A percentile compares a stretch with the other conserved stretches of the same genome.
phyloP scores from a whole-genome alignment of 2,329 filamentous ascomycete species.

The Aspergillus eucalypticola region DNA sequence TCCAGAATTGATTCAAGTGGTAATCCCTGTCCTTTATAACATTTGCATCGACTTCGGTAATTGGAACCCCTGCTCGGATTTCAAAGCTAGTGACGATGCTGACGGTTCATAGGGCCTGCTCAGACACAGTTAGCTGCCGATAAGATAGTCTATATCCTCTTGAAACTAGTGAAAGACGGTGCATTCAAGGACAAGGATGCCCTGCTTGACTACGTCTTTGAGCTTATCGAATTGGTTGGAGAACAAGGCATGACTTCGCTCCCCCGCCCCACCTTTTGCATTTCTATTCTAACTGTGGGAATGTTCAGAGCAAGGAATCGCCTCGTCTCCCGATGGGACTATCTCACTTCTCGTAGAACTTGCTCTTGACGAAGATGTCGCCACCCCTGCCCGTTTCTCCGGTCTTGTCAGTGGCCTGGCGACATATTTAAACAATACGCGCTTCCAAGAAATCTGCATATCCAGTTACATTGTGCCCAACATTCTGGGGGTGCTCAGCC shows the following conservation, averaged over 20 bases:
- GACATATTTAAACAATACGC: conserved; percentile 39
- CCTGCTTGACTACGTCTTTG: conserved; percentile 40
- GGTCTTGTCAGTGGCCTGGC: conserved; percentile 35
- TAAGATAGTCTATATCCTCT: conserved; percentile 38
- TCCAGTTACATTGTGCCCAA: conserved; percentile 33
- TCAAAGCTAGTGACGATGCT: conserved; percentile 13
- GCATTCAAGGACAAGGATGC: conserved; percentile 33
- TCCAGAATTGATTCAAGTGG: conserved; percentile 39
- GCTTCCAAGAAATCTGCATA: conserved; percentile 42
- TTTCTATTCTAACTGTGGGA: conserved; percentile 8
- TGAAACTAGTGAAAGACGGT: conserved; percentile 37
- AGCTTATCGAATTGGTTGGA: conserved; percentile 41
- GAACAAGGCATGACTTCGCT: conserved; percentile 38
- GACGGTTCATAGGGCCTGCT: conserved; percentile 38
- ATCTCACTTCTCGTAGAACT: conserved; percentile 38
- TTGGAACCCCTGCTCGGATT: neutral
- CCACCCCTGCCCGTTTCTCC: conserved; percentile 33
- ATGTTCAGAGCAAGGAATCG: conserved; percentile 35
- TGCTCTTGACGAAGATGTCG: conserved; percentile 27
- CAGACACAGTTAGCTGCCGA: conserved; percentile 41
- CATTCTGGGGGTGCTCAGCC: conserved; percentile 34
- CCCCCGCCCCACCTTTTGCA: neutral
- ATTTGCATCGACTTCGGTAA: conserved; percentile 48
- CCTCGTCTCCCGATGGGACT: conserved; percentile 36
- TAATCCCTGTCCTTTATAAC: conserved; percentile 49